phyloP scores from a whole-genome alignment of 345 rosid species.

The Mercurialis annua region DNA sequence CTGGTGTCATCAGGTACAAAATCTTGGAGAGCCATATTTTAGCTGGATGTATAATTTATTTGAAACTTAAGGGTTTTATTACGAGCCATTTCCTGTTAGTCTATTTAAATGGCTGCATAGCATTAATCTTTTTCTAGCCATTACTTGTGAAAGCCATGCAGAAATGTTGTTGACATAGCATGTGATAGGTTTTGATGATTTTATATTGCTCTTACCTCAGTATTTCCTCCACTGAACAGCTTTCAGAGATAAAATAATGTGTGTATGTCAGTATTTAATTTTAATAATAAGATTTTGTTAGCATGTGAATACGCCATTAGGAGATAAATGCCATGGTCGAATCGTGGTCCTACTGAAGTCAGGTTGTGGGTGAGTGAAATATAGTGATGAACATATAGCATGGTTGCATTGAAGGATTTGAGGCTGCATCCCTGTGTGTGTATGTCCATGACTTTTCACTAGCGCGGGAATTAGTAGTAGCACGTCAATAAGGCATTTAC shows the following conservation, averaged over 20 bases:
- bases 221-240: too few species aligned
- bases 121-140: slow-evolving; percentile 1
- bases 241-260: neutral
- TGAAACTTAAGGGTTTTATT: neutral
- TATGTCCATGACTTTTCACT: neutral
- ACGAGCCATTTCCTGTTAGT: neutral
- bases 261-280: neutral
- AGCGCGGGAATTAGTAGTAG: neutral
- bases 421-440: neutral
- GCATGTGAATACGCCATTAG: neutral
- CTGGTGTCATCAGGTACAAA: slow-evolving; percentile 87
- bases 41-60: neutral
- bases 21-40: neutral
- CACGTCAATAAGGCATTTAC: neutral
- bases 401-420: neutral
- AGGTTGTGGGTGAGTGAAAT: neutral
- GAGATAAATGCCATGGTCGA: neutral
- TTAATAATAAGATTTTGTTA: neutral
- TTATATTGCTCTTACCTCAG: too few species aligned
- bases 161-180: slow-evolving; percentile 4
- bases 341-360: neutral
- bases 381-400: neutral
- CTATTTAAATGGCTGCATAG: slow-evolving; percentile 1
- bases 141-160: neutral
- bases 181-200: neutral